Percentiles rank a stretch among this genome's conserved stretches.
Conservation (phyloP, 2,329 filamentous ascomycete genomes). For the Pyricularia pennisetigena region DNA sequence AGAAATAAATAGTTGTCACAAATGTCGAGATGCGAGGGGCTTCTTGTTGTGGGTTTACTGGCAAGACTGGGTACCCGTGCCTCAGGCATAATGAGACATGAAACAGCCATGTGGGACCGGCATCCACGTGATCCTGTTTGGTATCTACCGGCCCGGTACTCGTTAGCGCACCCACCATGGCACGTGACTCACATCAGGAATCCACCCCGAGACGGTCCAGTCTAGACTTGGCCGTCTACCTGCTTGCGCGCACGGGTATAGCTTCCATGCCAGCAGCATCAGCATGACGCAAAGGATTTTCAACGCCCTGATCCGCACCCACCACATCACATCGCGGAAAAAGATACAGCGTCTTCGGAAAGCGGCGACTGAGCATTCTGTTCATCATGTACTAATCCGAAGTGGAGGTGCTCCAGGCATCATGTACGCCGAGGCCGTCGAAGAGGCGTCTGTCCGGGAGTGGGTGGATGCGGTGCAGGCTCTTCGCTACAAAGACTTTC, state of each 20-base stretch:
- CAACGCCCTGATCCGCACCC: conserved; percentile 60
- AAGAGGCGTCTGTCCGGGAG: conserved; percentile 40
- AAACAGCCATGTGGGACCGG: no score
- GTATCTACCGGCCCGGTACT: no score
- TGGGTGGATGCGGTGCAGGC: conserved; percentile 59
- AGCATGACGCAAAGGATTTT: conserved; percentile 12
- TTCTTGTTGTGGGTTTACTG: no score
- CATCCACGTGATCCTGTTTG: no score
- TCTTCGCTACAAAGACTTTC: conserved; percentile 64
- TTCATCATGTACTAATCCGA: conserved; percentile 55
- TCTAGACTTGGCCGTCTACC: neutral
- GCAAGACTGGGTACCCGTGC: no score
- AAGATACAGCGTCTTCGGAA: conserved; percentile 54
- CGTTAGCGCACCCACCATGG: no score
- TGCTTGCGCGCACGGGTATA: neutral
- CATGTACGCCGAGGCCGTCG: conserved; percentile 62
- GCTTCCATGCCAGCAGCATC: neutral
- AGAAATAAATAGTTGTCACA: no score
- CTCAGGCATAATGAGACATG: no score
- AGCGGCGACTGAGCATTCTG: conserved; percentile 47
- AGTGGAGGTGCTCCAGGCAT: conserved; percentile 62
- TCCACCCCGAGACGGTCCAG: neutral
- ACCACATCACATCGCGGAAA: conserved; percentile 74
- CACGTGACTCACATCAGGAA: neutral
- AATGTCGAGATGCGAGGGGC: no score